Percentiles rank a stretch among this genome's conserved stretches.
phyloP scores from a whole-genome alignment of 805 yeast species.

The Kodamaea nitidulidarum region DNA sequence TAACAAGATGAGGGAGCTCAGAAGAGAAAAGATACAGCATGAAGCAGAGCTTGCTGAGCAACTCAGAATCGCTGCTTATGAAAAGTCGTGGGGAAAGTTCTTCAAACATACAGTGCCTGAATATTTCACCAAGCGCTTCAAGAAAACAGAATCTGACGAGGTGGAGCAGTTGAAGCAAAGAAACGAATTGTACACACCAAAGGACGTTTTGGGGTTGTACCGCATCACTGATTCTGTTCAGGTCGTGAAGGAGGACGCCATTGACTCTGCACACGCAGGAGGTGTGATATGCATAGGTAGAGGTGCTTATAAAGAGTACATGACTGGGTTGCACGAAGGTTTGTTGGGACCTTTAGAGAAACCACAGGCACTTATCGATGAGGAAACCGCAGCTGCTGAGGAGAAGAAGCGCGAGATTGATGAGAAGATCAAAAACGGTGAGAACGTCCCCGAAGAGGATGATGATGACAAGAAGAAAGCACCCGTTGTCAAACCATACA shows the following conservation, averaged over 20 bases:
- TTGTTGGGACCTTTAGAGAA: slow-evolving; percentile 79
- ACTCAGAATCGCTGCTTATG: slow-evolving; percentile 10
- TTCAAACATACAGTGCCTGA: slow-evolving; percentile 18
- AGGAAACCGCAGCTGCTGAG: slow-evolving; percentile 12
- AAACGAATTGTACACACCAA: slow-evolving; percentile 36
- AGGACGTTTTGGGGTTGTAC: slow-evolving; percentile 58
- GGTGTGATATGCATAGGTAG: slow-evolving; percentile 92
- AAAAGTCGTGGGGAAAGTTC: slow-evolving; percentile 27
- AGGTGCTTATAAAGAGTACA: slow-evolving; percentile 92
- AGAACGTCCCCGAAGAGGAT: slow-evolving; percentile 18
- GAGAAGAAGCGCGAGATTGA: slow-evolving; percentile 14
- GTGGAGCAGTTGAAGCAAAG: slow-evolving; percentile 16
- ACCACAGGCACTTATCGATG: slow-evolving; percentile 30
- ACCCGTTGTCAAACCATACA: slow-evolving; percentile 62
- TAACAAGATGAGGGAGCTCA: slow-evolving; percentile 66
- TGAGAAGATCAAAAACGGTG: slow-evolving; percentile 14
- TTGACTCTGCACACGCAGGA: slow-evolving; percentile 53
- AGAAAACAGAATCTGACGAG: slow-evolving; percentile 15
- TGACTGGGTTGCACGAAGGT: slow-evolving; percentile 91
- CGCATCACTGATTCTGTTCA: slow-evolving; percentile 24
- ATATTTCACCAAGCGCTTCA: slow-evolving; percentile 11
- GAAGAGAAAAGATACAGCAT: slow-evolving; percentile 38
- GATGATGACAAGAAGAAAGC: slow-evolving; percentile 27
- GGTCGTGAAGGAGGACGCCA: slow-evolving; percentile 44
- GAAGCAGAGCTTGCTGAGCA: slow-evolving; percentile 8